A percentile compares a stretch with the other conserved stretches of the same genome.
These are phyloP conservation scores for Barnettozyma wickerhamii DNA, from an alignment of 805 yeast genomes.

Conservation along the genomic window DNA sequence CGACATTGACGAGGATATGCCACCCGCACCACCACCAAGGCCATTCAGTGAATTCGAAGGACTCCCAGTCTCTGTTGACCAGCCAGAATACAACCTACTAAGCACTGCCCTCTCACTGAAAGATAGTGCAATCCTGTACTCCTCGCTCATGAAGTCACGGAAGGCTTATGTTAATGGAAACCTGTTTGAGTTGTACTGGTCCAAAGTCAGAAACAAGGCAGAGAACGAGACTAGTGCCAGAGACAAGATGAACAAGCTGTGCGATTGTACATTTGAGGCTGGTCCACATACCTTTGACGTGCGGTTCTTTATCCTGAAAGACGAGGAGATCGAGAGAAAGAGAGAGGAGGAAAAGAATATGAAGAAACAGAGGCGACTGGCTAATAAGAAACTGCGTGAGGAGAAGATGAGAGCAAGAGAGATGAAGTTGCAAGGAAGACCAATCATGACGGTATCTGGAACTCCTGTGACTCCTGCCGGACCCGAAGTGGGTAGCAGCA, in stretches of 20 bases:
- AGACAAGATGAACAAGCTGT: conserved; percentile 84
- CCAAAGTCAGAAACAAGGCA: conserved; percentile 47
- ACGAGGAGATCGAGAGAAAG: conserved; percentile 58
- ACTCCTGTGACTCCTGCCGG: too few relatives aligned
- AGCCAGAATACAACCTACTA: conserved; percentile 61
- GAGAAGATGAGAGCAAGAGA: conserved; percentile 26
- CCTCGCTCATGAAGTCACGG: conserved; percentile 71
- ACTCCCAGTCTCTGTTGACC: conserved; percentile 60
- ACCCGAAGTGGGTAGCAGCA: background rate
- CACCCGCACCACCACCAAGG: conserved; percentile 27
- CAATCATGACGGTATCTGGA: too few relatives aligned
- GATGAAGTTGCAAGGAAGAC: conserved; percentile 5
- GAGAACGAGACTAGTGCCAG: conserved; percentile 52
- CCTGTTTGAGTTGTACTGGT: conserved; percentile 80
- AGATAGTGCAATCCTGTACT: conserved; percentile 69
- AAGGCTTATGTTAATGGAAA: conserved; percentile 58
- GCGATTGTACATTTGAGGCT: conserved; percentile 65
- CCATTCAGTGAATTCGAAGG: conserved; percentile 67
- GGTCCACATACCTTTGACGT: conserved; percentile 86
- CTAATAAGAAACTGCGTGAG: conserved; percentile 31
- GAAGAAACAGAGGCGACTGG: conserved; percentile 32
- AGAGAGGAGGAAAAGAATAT: conserved; percentile 38
- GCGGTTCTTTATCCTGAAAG: conserved; percentile 78
- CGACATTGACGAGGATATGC: conserved; percentile 25
- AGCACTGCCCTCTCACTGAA: conserved; percentile 63